Conservation (phyloP, 495 filamentous ascomycete species). For the Daldinia grandis region DNA sequence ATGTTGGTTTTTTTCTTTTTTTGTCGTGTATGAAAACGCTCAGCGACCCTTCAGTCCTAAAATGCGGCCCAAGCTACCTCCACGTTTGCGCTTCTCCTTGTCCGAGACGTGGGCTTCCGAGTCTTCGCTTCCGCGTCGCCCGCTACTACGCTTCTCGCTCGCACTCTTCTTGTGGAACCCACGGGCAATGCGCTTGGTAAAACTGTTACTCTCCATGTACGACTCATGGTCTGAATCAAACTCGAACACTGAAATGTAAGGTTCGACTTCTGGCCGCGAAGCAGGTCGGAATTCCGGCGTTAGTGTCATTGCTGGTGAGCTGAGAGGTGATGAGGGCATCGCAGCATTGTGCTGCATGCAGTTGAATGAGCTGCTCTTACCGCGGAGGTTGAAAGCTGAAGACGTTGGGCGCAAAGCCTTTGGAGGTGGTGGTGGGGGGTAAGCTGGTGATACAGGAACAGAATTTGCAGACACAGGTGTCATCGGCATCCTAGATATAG, state of each 20-base stretch:
- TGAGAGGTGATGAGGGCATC: constrained; percentile 23
- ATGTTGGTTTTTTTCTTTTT: not conserved
- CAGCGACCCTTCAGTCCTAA: constrained; percentile 34
- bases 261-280: constrained; percentile 29
- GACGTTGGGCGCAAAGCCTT: constrained; percentile 27
- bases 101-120: constrained; percentile 17
- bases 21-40: not conserved
- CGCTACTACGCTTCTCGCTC: constrained; percentile 36
- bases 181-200: constrained; percentile 42
- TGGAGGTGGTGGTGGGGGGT: constrained; percentile 37
- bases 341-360: constrained; percentile 16
- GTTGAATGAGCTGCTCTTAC: constrained; percentile 5
- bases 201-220: constrained; percentile 31
- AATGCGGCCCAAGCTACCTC: constrained; percentile 44
- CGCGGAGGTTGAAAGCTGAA: constrained; percentile 40
- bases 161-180: constrained; percentile 46
- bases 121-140: constrained; percentile 19
- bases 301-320: constrained; percentile 11
- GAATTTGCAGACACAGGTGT: constrained; percentile 16
- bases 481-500: constrained; percentile 3
- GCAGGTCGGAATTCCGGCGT: not conserved
- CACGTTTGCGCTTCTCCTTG: constrained; percentile 38
- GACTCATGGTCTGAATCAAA: constrained; percentile 44
- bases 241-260: constrained; percentile 44
- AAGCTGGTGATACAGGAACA: constrained; percentile 33